Conservation (phyloP, 805 yeast genomes). For the Lipomyces japonicus region DNA sequence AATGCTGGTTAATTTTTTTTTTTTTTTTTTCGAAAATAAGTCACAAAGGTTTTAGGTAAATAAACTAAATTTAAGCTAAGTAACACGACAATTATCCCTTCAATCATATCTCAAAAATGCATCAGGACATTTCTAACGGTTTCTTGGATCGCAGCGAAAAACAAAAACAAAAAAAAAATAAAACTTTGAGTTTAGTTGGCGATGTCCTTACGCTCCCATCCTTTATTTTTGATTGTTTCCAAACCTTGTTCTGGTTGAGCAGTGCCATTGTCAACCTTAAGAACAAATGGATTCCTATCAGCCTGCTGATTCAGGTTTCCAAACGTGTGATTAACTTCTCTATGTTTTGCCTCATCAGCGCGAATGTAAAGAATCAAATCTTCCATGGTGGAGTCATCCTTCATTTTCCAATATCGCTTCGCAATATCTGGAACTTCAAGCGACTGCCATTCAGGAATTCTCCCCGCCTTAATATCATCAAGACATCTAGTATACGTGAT, state of each 20-base stretch:
- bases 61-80: no score
- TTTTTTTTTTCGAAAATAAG: no score
- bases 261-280: conserved; percentile 38
- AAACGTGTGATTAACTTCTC: conserved; percentile 75
- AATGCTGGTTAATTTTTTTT: no score
- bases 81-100: no score
- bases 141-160: no score
- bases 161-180: no score
- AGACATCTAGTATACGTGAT: conserved; percentile 61
- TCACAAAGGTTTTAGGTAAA: no score
- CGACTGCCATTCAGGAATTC: conserved; percentile 46
- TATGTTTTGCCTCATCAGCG: conserved; percentile 75
- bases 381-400: conserved; percentile 49
- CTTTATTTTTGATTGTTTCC: conserved; percentile 32
- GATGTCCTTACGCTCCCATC: conserved; percentile 40
- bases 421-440: conserved; percentile 57
- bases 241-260: conserved; percentile 40
- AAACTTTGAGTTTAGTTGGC: conserved; percentile 26
- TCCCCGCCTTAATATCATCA: conserved; percentile 50
- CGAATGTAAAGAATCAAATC: conserved; percentile 60
- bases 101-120: no score
- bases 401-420: conserved; percentile 58
- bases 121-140: no score
- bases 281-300: conserved; percentile 69
- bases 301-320: conserved; percentile 53